phyloP scores from a whole-genome alignment of 1,139 yeast species.

The Komagataea norvegica region DNA sequence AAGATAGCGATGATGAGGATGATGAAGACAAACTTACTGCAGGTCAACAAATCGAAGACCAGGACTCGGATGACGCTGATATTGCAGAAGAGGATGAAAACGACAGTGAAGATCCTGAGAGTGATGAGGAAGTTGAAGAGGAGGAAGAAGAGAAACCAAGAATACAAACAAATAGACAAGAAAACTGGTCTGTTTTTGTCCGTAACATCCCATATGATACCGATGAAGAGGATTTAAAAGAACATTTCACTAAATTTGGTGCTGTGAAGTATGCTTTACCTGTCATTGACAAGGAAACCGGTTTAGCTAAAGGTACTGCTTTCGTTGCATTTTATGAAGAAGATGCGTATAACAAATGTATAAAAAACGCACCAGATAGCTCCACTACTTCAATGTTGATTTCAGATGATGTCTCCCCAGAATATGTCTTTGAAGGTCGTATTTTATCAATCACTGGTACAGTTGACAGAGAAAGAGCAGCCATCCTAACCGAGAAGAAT shows the following conservation, averaged over 20 bases:
- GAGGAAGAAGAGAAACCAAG: slow-evolving; percentile 32
- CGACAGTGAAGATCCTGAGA: slow-evolving; percentile 29
- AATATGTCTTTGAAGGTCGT: slow-evolving; percentile 90
- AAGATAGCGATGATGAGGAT: slow-evolving; percentile 33
- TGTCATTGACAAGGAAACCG: slow-evolving; percentile 80
- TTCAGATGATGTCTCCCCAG: slow-evolving; percentile 87
- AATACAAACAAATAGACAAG: slow-evolving; percentile 54
- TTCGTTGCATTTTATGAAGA: slow-evolving; percentile 77
- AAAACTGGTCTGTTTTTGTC: slow-evolving; percentile 70
- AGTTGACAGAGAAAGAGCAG: slow-evolving; percentile 85
- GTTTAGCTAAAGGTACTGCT: slow-evolving; percentile 90
- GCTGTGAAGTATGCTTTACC: slow-evolving; percentile 90
- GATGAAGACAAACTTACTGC: slow-evolving; percentile 35
- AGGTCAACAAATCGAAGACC: slow-evolving; percentile 27
- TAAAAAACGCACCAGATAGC: slow-evolving; percentile 74
- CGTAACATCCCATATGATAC: slow-evolving; percentile 96
- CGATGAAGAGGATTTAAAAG: slow-evolving; percentile 67
- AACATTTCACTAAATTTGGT: slow-evolving; percentile 82
- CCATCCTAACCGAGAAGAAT: slow-evolving; percentile 66
- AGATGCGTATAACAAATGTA: slow-evolving; percentile 62
- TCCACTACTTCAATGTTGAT: slow-evolving; percentile 74
- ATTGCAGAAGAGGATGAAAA: slow-evolving; percentile 31
- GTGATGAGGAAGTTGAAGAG: slow-evolving; percentile 28
- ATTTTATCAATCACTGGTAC: slow-evolving; percentile 79
- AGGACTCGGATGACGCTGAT: slow-evolving; percentile 30